Evolutionary conservation across 768 basidiomycete genomes (phyloP).

Genomic region (Suillus plorans): DNA sequence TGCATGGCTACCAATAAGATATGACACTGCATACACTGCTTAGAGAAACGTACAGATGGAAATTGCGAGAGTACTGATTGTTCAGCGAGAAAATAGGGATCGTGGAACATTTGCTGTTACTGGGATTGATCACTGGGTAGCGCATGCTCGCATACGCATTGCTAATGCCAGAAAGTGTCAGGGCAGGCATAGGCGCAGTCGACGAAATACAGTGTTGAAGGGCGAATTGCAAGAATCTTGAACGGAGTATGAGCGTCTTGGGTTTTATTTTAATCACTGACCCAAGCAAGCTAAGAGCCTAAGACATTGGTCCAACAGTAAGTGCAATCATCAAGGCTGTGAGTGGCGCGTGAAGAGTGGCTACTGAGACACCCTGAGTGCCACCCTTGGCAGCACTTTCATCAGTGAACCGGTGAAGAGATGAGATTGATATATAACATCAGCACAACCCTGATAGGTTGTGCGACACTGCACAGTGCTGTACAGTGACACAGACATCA

Average conservation of each 20-base stretch:
- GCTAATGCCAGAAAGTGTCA: not conserved
- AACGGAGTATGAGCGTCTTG: not conserved
- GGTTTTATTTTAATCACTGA: not conserved
- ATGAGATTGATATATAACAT: no score
- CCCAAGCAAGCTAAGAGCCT: not conserved
- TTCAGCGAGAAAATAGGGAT: conserved; percentile 50
- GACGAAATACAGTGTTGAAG: not conserved
- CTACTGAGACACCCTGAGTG: no score
- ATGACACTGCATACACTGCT: conserved; percentile 22
- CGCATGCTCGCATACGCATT: not conserved
- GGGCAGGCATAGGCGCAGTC: not conserved
- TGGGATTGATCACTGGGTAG: conserved; percentile 38
- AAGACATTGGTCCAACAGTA: not conserved
- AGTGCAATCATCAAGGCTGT: not conserved
- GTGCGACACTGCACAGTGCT: no score
- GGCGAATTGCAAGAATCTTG: not conserved
- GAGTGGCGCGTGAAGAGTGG: no score
- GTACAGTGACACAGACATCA: no score
- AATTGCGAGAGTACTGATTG: conserved; percentile 47
- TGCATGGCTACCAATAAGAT: conserved; percentile 14
- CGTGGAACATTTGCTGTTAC: conserved; percentile 52
- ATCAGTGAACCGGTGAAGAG: no score
- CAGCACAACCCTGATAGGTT: no score
- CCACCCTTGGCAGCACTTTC: no score
- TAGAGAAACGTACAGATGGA: conserved; percentile 43